phyloP scores from a whole-genome alignment of 257 asterid genomes.

The Lithospermum erythrorhizon region DNA sequence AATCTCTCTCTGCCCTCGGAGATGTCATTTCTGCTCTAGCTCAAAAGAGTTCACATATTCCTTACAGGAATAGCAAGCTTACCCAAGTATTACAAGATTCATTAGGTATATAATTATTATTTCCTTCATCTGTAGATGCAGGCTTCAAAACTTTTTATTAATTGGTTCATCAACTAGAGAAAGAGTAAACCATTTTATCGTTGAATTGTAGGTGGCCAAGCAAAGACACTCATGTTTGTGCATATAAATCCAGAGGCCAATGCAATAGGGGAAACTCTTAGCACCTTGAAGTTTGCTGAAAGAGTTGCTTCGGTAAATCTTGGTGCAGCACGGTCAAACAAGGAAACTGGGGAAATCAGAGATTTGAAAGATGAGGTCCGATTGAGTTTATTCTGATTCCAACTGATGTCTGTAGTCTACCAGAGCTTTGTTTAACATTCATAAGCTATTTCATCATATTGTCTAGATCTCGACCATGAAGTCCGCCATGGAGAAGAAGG shows the following conservation, averaged over 20 bases:
- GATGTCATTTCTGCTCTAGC: conserved; percentile 94
- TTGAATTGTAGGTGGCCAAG: conserved; percentile 45
- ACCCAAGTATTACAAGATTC: conserved; percentile 95
- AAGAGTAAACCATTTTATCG: background rate
- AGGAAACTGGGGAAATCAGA: conserved; percentile 66
- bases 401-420: background rate
- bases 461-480: conserved; percentile 73
- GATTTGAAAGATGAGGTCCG: conserved; percentile 77
- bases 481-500: conserved; percentile 63
- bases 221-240: conserved; percentile 79
- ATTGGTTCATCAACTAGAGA: background rate
- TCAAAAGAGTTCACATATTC: conserved; percentile 75
- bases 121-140: background rate
- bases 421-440: background rate
- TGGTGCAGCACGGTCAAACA: conserved; percentile 80
- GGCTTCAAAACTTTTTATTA: background rate
- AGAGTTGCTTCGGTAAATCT: conserved; percentile 80
- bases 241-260: conserved; percentile 75
- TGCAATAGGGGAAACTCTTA: conserved; percentile 82
- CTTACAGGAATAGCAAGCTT: conserved; percentile 91
- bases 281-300: conserved; percentile 84
- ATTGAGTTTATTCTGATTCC: background rate
- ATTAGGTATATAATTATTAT: conserved; percentile 32
- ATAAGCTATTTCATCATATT: background rate
- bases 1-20: conserved; percentile 84